These are phyloP conservation scores for Wickerhamomyces bovis DNA, from an alignment of 805 yeast genomes.

Conservation along the genomic window DNA sequence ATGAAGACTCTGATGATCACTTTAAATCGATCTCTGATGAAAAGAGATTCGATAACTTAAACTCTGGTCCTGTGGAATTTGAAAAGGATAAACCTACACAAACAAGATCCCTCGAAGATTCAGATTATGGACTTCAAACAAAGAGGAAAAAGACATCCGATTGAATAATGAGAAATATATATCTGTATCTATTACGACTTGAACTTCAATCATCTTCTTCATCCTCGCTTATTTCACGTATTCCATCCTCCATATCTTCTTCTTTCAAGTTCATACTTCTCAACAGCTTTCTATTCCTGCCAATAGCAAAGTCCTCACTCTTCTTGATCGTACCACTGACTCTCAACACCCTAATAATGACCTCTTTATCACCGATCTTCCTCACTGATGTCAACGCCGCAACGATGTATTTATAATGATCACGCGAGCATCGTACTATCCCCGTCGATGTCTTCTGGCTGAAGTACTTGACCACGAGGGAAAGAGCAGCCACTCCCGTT, in stretches of 20 bases:
- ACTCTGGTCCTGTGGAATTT: conserved; percentile 41
- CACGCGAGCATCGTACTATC: conserved; percentile 70
- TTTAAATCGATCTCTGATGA: conserved; percentile 13
- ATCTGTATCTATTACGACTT: background rate
- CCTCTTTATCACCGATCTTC: conserved; percentile 39
- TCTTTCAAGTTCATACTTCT: conserved; percentile 13
- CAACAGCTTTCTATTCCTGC: conserved; percentile 33
- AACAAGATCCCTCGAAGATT: conserved; percentile 8
- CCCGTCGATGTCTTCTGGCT: conserved; percentile 80
- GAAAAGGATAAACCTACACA: conserved; percentile 27
- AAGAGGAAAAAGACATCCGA: conserved; percentile 13
- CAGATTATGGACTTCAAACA: conserved; percentile 19
- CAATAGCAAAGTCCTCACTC: conserved; percentile 65
- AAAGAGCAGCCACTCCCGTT: conserved; percentile 52
- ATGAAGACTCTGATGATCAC: conserved; percentile 17
- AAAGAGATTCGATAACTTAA: conserved; percentile 16
- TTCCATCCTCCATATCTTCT: conserved; percentile 10
- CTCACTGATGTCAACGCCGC: conserved; percentile 60
- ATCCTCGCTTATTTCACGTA: conserved; percentile 3
- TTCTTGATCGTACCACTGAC: conserved; percentile 86
- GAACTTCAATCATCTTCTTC: conserved; percentile 5
- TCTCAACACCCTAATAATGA: conserved; percentile 54
- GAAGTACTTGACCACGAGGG: conserved; percentile 69
- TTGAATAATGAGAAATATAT: background rate
- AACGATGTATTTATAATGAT: conserved; percentile 52